Base-by-base conservation (phyloP, 805 yeast genomes). In the Saccharomyces jurei region DNA sequence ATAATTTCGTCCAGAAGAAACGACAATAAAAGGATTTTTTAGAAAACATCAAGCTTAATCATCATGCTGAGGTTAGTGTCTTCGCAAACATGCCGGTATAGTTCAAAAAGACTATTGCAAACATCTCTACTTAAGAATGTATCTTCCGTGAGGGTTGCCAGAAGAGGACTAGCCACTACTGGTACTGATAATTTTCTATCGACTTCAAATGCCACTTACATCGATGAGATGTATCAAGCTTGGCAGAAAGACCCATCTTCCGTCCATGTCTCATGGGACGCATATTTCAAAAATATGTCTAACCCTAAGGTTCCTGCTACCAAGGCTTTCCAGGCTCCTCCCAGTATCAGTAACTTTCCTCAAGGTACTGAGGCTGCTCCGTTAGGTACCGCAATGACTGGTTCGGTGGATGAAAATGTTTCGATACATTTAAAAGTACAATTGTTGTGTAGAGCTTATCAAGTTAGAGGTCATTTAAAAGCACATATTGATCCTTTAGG, bases 231-330 rank as follows among this genome's bases (percentile, higher is more conserved):
- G 99, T 94, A 90, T 74, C 82, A 82, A 60, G 91, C 96, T 51
- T 94, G 98, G 98, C 80, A 82, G 66, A 72, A 82, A 60, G 99
- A 94, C 71, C 99, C 98, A 30, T 59, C 77, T 48, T 83, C 92
- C 53, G 99, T 94, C 47, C 99, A 94, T 72, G 85, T 84, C 46
- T 91, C 97, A 26, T 94, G 99, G 99, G 86, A 89, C 70, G 91
- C 96, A 6, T 94, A 94, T 76, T 94, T 94, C 81, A 86, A 86
- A 74, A 92, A 92, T 78, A 77, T 94, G 73, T 89, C 86, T 61
- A 77, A 83, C 58, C 83, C 83, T 54, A 77, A 77, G 48, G 81
- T 83, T 27, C 81, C 96, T 22, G 82, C 94, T 30, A 70, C 90
- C 0, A 71, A 77, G 55, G 97, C 98, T 2, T 94, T 84, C 72